Conservation (phyloP, 2,329 filamentous ascomycete species). For the Claviceps arundinis region DNA sequence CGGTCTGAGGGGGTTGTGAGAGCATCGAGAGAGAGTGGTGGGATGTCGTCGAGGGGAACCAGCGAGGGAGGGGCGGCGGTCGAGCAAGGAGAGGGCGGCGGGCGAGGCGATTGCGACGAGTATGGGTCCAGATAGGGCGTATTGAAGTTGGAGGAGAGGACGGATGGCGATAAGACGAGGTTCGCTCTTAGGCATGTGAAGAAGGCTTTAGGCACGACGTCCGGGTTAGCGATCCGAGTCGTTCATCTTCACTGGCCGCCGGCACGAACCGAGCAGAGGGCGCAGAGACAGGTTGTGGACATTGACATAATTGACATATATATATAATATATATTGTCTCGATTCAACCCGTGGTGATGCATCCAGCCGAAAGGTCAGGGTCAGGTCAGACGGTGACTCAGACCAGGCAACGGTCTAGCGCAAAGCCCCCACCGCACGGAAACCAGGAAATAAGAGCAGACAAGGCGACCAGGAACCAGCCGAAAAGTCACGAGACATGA, state of each 20-base stretch:
- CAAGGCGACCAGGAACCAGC: not conserved
- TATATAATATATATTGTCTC: too few relatives aligned
- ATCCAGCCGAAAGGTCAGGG: not conserved
- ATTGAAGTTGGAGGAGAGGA: constrained; percentile 49
- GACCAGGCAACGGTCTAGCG: not conserved
- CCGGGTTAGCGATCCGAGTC: not conserved
- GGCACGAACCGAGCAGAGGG: not conserved
- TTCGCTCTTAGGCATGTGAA: constrained; percentile 73
- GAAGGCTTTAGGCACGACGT: constrained; percentile 47
- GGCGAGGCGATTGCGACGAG: constrained; percentile 19
- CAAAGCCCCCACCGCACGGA: not conserved
- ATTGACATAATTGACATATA: not conserved
- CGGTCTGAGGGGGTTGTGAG: constrained; percentile 45
- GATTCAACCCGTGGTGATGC: not conserved
- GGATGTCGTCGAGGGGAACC: constrained; percentile 34
- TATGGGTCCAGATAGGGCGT: constrained; percentile 50
- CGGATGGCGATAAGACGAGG: constrained; percentile 51
- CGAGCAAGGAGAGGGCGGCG: constrained; percentile 38
- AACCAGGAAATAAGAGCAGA: not conserved
- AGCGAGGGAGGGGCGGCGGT: constrained; percentile 31
- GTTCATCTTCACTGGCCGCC: not conserved
- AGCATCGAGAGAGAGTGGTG: constrained; percentile 49
- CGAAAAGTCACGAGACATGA: not conserved
- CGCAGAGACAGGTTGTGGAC: not conserved
- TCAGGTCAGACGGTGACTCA: too few relatives aligned